These are phyloP conservation scores for Bruguiera hainesii DNA, from an alignment of 441 rosid species.

Conservation along the genomic window DNA sequence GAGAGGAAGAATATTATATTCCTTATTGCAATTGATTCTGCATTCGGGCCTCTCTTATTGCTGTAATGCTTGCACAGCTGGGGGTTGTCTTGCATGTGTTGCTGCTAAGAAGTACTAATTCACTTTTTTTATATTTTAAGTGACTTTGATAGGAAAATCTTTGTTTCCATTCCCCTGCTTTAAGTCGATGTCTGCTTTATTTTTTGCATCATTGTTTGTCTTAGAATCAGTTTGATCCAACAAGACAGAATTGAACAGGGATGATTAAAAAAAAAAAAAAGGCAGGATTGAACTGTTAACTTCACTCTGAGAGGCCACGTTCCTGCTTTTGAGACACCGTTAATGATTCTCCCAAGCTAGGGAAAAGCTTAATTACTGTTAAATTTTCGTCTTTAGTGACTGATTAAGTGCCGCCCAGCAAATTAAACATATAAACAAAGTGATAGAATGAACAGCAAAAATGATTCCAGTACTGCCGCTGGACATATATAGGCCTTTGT, in stretches of 20 bases:
- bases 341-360: background rate
- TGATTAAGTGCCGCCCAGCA: constrained; percentile 25
- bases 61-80: background rate
- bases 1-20: too few relatives aligned
- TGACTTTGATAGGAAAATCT: constrained; percentile 17
- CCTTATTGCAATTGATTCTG: too few relatives aligned
- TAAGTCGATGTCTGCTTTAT: constrained; percentile 13
- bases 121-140: constrained; percentile 9
- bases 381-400: constrained; percentile 8
- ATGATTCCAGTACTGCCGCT: background rate
- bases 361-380: background rate
- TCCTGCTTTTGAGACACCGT: constrained; percentile 14
- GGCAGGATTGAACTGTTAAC: constrained; percentile 15
- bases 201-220: constrained; percentile 16
- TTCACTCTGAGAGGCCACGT: constrained; percentile 16
- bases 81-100: background rate
- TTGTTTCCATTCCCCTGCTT: constrained; percentile 13
- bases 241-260: constrained; percentile 8
- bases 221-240: constrained; percentile 6
- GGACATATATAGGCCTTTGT: background rate
- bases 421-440: constrained; percentile 12
- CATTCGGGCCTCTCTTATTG: too few relatives aligned
- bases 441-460: constrained; percentile 21
- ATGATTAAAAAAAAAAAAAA: constrained; percentile 6
- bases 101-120: constrained; percentile 2